Percentiles rank a stretch among this genome's conserved stretches.
phyloP scores from a whole-genome alignment of 768 basidiomycete genomes.

The Lactarius indigo region DNA sequence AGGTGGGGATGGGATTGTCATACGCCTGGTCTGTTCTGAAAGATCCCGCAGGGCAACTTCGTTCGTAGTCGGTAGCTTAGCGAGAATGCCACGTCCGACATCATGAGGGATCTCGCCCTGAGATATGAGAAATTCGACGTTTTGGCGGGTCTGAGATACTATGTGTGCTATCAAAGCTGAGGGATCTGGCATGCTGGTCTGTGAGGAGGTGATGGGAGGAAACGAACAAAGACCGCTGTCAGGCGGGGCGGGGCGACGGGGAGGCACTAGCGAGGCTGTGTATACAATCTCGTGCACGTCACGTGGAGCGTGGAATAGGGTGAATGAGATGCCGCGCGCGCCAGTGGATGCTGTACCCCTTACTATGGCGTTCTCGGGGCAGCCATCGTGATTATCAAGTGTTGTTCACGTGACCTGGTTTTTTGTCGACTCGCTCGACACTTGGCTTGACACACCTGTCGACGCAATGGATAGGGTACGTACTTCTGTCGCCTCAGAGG shows the following conservation, averaged over 20 bases:
- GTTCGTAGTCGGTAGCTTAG: slow-evolving; percentile 35
- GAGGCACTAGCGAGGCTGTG: neutral
- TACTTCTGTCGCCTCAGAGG: neutral
- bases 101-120: slow-evolving; percentile 41
- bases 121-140: slow-evolving; percentile 43
- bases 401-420: neutral
- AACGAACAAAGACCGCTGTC: neutral
- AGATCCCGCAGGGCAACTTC: slow-evolving; percentile 25
- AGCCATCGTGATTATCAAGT: no score
- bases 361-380: no score
- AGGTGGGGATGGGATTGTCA: slow-evolving; percentile 19
- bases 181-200: slow-evolving; percentile 19
- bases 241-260: neutral
- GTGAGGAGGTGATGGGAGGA: neutral
- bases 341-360: no score
- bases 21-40: slow-evolving; percentile 25
- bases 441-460: neutral
- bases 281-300: no score
- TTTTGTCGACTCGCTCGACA: no score
- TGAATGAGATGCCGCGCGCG: no score
- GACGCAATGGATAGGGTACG: neutral
- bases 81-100: slow-evolving; percentile 40
- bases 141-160: slow-evolving; percentile 44
- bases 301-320: no score
- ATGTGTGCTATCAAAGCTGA: slow-evolving; percentile 55